Base-by-base conservation (phyloP, 1,139 yeast species). In the Torulaspora pretoriensis region DNA sequence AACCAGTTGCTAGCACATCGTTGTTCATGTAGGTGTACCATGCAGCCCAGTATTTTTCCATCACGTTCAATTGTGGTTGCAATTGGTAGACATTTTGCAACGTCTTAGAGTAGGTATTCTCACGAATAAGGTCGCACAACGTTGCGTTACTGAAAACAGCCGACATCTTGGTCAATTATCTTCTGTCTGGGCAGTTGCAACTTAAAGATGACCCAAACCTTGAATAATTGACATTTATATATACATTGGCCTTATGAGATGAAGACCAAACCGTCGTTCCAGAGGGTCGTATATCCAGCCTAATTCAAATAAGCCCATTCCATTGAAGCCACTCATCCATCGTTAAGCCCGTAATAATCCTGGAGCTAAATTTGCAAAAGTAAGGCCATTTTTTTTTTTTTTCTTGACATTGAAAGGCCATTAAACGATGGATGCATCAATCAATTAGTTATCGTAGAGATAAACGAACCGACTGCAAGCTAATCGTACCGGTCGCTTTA, bases 1-100 rank as follows among this genome's bases (percentile, higher is more conserved):
- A 66, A 3, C 96, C 96, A 1, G 96, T 87, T 40, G 96, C 95
- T 48, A 87, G 72, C 29, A 80, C 70, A 63, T 87, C 95, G 58
- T 85, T 87, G 53, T 78, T 73, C 72, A 85, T 75, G 64, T 77
- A 84, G 41, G 75, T 69, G 68, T 85, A 88, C 77, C 85, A 88
- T 13, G 82, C 68, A 23, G 87, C 90, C 96, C 96, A 88, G 48
- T 76, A 62, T 50, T 71, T 73, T 62, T 87, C 96, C 34, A 80
- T 40, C 27, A 66, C 40, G 53, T 68, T 72, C 42, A 76, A 57
- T 12, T 72, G 71, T 3, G 70, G 68, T 51, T 70, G 73, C 16
- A 62, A 56, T 23, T 55, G 55, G 35, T 55, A 57, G 12, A 72
- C 63, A 46, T 67, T 70, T 35, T 55, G 56, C 32, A 68, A 53